These are phyloP conservation scores for Skeletonema grethae DNA, from an alignment of 108 stramenopile genomes.

Conservation along the genomic window DNA sequence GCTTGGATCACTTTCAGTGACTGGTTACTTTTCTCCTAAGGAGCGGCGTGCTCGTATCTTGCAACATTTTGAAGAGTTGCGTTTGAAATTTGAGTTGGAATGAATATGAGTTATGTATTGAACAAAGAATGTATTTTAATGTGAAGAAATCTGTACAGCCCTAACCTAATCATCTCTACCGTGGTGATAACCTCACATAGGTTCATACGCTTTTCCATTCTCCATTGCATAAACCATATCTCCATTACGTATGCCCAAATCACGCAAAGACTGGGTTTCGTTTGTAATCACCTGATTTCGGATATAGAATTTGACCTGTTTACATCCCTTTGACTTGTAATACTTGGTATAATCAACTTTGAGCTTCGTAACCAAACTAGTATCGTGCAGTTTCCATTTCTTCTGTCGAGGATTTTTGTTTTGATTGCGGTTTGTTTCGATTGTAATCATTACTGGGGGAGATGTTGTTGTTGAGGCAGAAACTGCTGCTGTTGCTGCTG, in stretches of 20 bases:
- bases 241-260: conserved; percentile 21
- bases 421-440: conserved; percentile 35
- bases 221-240: conserved; percentile 31
- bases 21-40: conserved; percentile 11
- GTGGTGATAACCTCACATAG: not conserved
- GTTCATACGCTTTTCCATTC: conserved; percentile 25
- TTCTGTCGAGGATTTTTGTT: conserved; percentile 21
- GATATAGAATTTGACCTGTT: conserved; percentile 28
- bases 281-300: conserved; percentile 3
- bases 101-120: too few species aligned
- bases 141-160: not conserved
- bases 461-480: not conserved
- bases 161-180: too few species aligned
- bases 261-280: conserved; percentile 14
- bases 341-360: conserved; percentile 26
- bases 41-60: not conserved
- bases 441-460: not conserved
- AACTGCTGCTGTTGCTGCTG: conserved; percentile 1
- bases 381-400: conserved; percentile 30
- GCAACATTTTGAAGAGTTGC: not conserved
- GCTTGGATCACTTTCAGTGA: conserved; percentile 1
- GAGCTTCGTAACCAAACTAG: conserved; percentile 14
- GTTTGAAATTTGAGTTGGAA: not conserved
- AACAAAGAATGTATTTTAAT: too few species aligned
- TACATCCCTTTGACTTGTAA: conserved; percentile 36